Conservation (phyloP, 1,284 basidiomycete genomes). For the Microbotryomycetes sp. region DNA sequence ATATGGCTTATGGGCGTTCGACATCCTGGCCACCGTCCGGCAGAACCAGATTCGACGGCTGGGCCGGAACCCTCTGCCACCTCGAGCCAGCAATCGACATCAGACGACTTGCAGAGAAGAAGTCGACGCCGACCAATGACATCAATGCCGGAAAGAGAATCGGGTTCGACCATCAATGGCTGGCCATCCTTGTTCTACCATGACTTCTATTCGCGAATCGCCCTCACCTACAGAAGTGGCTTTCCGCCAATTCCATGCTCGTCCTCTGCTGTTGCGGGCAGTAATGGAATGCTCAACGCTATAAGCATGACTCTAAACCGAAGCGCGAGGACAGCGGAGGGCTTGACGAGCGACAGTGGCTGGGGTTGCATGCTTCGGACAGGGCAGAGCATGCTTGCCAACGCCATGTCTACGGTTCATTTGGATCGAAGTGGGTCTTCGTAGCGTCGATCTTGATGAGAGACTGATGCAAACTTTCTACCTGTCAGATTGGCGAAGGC, state of each 20-base stretch:
- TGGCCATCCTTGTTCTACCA: constrained; percentile 78
- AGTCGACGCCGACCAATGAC: no score
- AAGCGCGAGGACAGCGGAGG: constrained; percentile 51
- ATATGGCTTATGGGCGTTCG: constrained; percentile 35
- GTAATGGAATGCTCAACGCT: constrained; percentile 30
- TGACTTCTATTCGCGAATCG: constrained; percentile 82
- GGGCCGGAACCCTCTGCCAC: no score
- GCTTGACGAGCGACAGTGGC: constrained; percentile 84
- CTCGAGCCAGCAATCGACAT: neutral
- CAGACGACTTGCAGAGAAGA: neutral
- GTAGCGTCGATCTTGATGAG: neutral
- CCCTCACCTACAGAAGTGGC: constrained; percentile 87
- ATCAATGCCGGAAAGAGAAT: no score
- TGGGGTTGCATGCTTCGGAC: constrained; percentile 99
- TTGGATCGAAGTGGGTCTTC: constrained; percentile 67
- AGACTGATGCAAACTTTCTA: neutral
- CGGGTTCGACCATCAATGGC: constrained; percentile 13
- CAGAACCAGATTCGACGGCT: no score
- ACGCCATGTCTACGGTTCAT: constrained; percentile 73
- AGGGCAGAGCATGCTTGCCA: constrained; percentile 85
- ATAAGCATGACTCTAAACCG: constrained; percentile 42
- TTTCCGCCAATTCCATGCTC: constrained; percentile 73
- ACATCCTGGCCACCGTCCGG: constrained; percentile 18
- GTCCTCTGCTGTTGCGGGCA: constrained; percentile 22
- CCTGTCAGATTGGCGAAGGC: constrained; percentile 67